These are phyloP conservation scores for Pichia sp. DNA, from an alignment of 1,139 yeast genomes.

Conservation along the genomic window DNA sequence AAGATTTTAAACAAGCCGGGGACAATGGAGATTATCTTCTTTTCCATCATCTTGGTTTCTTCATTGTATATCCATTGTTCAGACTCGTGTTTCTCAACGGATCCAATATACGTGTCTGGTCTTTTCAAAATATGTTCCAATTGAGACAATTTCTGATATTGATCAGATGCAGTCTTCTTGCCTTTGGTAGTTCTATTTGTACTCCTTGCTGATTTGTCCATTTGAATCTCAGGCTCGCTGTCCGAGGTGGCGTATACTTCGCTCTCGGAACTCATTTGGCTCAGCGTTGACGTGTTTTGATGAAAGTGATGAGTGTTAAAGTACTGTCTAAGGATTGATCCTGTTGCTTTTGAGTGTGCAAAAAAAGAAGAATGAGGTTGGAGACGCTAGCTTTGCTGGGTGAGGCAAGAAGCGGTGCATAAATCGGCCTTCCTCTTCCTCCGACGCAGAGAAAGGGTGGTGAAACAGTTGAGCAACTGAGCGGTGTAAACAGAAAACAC, in stretches of 20 bases:
- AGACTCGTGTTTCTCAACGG: constrained; percentile 74
- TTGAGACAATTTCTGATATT: constrained; percentile 90
- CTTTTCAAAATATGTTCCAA: constrained; percentile 93
- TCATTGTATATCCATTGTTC: constrained; percentile 85
- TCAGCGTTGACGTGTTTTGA: neutral
- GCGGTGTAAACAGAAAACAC: too few relatives aligned
- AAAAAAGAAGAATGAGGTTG: too few relatives aligned
- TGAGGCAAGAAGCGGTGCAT: too few relatives aligned
- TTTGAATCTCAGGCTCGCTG: too few relatives aligned
- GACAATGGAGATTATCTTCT: constrained; percentile 67
- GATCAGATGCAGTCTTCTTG: constrained; percentile 49
- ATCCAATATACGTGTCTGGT: constrained; percentile 97
- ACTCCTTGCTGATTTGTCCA: neutral
- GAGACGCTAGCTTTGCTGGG: too few relatives aligned
- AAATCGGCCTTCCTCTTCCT: too few relatives aligned
- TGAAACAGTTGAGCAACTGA: too few relatives aligned
- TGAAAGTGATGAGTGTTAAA: too few relatives aligned
- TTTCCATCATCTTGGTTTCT: constrained; percentile 64
- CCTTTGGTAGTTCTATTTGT: neutral
- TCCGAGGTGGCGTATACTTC: too few relatives aligned
- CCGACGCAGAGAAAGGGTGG: too few relatives aligned
- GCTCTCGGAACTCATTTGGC: neutral
- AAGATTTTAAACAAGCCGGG: constrained; percentile 96
- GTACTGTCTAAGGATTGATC: too few relatives aligned
- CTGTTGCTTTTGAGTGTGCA: too few relatives aligned